phyloP scores from a whole-genome alignment of 176 grass and related monocot species.

The Microstegium vimineum region DNA sequence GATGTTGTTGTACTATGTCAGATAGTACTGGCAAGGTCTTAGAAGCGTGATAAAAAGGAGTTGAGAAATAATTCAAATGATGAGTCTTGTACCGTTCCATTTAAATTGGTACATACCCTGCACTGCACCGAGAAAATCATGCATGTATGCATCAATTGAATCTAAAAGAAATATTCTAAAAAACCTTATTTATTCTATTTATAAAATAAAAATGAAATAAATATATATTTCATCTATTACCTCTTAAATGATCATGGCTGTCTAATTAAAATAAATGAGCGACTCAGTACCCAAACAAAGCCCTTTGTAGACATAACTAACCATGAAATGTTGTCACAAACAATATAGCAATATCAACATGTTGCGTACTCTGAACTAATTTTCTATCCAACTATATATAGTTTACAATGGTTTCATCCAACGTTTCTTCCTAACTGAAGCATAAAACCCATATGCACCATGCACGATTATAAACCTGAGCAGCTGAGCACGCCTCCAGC shows the following conservation, averaged over 20 bases:
- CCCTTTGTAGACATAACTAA: not conserved
- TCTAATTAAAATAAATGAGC: too few species aligned
- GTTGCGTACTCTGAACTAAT: not conserved
- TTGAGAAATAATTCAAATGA: not conserved
- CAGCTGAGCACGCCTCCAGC: not conserved
- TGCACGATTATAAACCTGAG: not conserved
- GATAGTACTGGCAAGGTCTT: not conserved
- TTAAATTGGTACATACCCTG: not conserved
- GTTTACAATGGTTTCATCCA: not conserved
- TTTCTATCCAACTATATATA: not conserved
- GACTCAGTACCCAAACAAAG: too few species aligned
- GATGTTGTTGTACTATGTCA: not conserved
- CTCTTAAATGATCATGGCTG: too few species aligned
- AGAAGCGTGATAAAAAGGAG: not conserved
- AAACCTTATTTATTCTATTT: too few species aligned
- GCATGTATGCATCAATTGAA: too few species aligned
- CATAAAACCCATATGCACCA: not conserved
- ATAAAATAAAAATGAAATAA: too few species aligned
- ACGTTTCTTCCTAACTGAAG: not conserved
- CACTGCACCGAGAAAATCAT: not conserved
- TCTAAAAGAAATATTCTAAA: too few species aligned
- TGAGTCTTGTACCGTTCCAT: not conserved
- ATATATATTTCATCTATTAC: too few species aligned
- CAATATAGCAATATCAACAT: not conserved
- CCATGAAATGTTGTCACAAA: not conserved